phyloP scores from a whole-genome alignment of 495 filamentous ascomycete species.

The Tuber umbilicatum region DNA sequence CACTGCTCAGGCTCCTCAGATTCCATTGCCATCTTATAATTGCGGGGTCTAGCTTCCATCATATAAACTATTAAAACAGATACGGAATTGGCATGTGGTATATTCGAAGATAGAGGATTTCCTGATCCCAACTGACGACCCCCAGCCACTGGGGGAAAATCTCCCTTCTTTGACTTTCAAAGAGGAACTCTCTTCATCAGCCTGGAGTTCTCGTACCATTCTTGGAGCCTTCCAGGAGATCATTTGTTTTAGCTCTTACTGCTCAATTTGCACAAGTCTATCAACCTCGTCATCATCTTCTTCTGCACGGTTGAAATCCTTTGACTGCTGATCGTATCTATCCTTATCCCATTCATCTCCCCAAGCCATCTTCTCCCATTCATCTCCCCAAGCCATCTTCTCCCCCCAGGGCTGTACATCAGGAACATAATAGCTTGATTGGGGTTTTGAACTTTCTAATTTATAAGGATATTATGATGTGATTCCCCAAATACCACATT shows the following conservation, averaged over 20 bases:
- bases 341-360: background rate
- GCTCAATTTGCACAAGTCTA: no score
- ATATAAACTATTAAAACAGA: background rate
- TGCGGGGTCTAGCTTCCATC: background rate
- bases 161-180: no score
- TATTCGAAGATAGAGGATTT: background rate
- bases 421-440: background rate
- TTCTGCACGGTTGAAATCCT: background rate
- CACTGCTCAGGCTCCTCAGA: background rate
- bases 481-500: slow-evolving; percentile 10
- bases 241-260: no score
- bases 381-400: background rate
- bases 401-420: background rate
- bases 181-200: no score
- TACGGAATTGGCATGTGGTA: no score
- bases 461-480: background rate
- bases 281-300: no score
- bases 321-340: background rate
- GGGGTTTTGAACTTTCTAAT: background rate
- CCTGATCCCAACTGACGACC: no score
- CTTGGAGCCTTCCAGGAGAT: no score
- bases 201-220: no score
- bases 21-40: slow-evolving; percentile 6
- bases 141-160: background rate
- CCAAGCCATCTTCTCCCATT: background rate